Conservation (phyloP, 2,329 filamentous ascomycete genomes). For the Emmonsiellopsis sp. region DNA sequence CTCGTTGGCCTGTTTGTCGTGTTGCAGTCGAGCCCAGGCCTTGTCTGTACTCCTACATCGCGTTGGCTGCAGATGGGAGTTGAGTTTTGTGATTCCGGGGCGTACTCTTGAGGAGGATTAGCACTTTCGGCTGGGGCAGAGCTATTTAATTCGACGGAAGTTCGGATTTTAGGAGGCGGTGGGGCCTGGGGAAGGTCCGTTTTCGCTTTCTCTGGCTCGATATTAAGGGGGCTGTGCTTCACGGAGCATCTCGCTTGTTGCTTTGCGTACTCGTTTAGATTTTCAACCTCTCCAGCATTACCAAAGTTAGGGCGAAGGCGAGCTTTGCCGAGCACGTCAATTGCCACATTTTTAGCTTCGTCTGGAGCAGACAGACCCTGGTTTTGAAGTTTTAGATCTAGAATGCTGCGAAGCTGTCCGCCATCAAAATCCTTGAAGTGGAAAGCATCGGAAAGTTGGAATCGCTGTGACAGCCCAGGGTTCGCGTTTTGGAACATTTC, state of each 20-base stretch:
- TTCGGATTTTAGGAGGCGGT: not conserved
- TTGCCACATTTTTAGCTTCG: slow-evolving; percentile 44
- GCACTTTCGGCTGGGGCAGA: not conserved
- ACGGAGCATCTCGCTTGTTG: not conserved
- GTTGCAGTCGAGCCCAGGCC: slow-evolving; percentile 53
- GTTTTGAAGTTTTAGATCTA: slow-evolving; percentile 54
- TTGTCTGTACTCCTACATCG: slow-evolving; percentile 51
- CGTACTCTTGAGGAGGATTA: not conserved
- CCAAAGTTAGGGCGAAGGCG: slow-evolving; percentile 59
- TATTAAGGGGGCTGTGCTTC: not conserved
- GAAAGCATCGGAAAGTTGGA: slow-evolving; percentile 56
- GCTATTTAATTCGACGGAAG: not conserved
- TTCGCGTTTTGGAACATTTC: slow-evolving; percentile 67
- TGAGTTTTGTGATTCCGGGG: not conserved
- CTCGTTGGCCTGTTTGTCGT: slow-evolving; percentile 33
- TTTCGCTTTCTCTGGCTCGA: not conserved
- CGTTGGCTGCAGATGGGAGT: slow-evolving; percentile 19
- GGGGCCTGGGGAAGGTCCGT: not conserved
- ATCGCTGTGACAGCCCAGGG: slow-evolving; percentile 58
- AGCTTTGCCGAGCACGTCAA: slow-evolving; percentile 52
- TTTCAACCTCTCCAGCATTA: slow-evolving; percentile 67
- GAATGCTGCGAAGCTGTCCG: slow-evolving; percentile 48
- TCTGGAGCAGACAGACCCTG: slow-evolving; percentile 46
- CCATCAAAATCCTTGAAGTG: slow-evolving; percentile 60
- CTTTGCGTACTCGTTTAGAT: slow-evolving; percentile 28